These are phyloP conservation scores for Ceratobasidium sp. DNA, from an alignment of 1,284 basidiomycete genomes.

Conservation along the genomic window DNA sequence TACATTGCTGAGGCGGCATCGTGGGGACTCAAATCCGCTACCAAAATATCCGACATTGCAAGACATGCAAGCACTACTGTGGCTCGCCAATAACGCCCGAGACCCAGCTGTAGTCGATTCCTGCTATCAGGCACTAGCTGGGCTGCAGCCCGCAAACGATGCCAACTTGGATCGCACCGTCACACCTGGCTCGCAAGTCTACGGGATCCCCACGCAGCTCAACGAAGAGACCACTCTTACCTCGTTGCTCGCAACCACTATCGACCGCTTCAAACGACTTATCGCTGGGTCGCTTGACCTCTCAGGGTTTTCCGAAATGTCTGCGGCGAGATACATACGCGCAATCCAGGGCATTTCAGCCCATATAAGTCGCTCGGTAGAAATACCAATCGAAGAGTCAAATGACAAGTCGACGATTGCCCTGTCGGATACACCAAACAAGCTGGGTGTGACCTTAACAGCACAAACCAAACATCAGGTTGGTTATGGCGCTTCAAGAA, in stretches of 20 bases:
- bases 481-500: no score
- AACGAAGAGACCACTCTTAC: not conserved
- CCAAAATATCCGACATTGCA: not conserved
- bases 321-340: not conserved
- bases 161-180: not conserved
- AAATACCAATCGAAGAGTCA: no score
- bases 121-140: constrained; percentile 17
- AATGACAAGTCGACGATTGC: no score
- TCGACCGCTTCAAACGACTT: not conserved
- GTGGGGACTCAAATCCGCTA: no score
- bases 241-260: not conserved
- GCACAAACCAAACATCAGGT: no score
- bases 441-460: no score
- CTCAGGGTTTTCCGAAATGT: not conserved
- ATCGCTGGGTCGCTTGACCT: not conserved
- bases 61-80: not conserved
- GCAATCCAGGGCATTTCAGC: not conserved
- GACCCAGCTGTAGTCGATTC: constrained; percentile 12
- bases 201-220: not conserved
- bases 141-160: not conserved
- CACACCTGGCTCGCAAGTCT: not conserved
- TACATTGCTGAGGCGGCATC: not conserved
- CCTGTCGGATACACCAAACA: not conserved
- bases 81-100: constrained; percentile 9
- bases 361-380: not conserved